Evolutionary conservation across 139 green algal species (phyloP), one percentile per base, ranked within the genome.

Genomic region (Gonium pectorale): DNA sequence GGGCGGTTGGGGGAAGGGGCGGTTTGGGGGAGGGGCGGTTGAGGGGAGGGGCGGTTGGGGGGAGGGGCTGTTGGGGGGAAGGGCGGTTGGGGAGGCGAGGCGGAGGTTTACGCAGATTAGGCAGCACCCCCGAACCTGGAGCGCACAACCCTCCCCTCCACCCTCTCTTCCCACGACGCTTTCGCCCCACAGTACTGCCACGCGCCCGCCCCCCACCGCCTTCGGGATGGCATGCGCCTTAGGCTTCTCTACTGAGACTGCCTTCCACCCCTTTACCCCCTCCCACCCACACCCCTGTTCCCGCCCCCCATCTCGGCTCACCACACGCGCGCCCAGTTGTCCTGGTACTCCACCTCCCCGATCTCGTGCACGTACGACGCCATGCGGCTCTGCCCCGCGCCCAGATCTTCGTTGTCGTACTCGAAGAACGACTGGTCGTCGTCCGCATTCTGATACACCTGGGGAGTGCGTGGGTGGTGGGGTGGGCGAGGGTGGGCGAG

Each of bases 311-410:
- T 9, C 8, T 26, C 59, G 26, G 35, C 86, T 44, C 82, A 95
- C 90, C 89, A 94, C 86, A 94, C 90, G 24, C 93, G 86, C 29
- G 79, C 78, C 93, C 90, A 95, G 26, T 56, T 70, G 22, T 89
- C 93, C 9, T 90, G 81, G 43, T 79, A 74, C 86, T 97, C 91
- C n/a, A 95, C 40, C 19, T 93, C 87, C 41, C 73, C 79, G 80
- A 96, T 88, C 29, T 97, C 95, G 71, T 97, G 94, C 27, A 97
- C 85, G 29, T 89, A 87, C 29, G 91, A 83, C 63, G 80, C 79
- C 79, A 92, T 86, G 54, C 69, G 67, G 21, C 81, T 86, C 44
- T 88, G 35, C 19, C 60, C 77, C 41, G 62, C 79, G 3, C 31
- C 64, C n/a, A 89, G 17, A 11, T 90, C 83, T 2, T 88, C 70